Percentiles rank a stretch among this genome's conserved stretches.
Conservation (phyloP, 768 basidiomycete genomes). For the Favolaschia claudopus region DNA sequence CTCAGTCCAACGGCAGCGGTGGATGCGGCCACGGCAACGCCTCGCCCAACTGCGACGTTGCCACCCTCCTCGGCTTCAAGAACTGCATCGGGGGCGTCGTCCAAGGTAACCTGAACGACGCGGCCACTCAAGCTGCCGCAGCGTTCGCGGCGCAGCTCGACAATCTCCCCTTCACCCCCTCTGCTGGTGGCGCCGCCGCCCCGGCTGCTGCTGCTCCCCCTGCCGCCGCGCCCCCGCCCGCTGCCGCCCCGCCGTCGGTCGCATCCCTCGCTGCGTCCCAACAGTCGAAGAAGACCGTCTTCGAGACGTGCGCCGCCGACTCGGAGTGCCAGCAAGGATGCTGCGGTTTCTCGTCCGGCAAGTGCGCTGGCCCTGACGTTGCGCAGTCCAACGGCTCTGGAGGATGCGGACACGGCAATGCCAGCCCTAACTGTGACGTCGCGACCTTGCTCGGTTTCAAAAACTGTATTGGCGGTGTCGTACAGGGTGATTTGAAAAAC, state of each 20-base stretch:
- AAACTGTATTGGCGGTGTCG: background rate
- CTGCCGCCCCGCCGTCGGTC: background rate
- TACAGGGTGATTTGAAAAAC: background rate
- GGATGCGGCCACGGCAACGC: slow-evolving; percentile 33
- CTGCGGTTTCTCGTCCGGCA: slow-evolving; percentile 33
- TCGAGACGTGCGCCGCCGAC: slow-evolving; percentile 27
- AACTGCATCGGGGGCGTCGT: slow-evolving; percentile 1
- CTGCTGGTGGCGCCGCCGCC: background rate
- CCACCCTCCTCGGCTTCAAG: slow-evolving; percentile 20
- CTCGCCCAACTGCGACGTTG: slow-evolving; percentile 31
- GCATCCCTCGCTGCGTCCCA: background rate
- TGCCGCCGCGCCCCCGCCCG: background rate
- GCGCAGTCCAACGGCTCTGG: slow-evolving; percentile 32
- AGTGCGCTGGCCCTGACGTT: slow-evolving; percentile 34
- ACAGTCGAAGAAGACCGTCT: slow-evolving; percentile 17
- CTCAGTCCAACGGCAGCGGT: slow-evolving; percentile 31
- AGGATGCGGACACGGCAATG: slow-evolving; percentile 33
- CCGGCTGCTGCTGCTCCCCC: background rate
- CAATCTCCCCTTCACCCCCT: slow-evolving; percentile 9
- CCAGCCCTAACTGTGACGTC: slow-evolving; percentile 32
- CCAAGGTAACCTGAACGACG: background rate
- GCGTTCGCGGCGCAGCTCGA: slow-evolving; percentile 12
- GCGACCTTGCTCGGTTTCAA: slow-evolving; percentile 22
- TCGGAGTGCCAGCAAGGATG: slow-evolving; percentile 33
- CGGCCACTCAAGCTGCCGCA: background rate